These are phyloP conservation scores for Botrytis sinoallii DNA, from an alignment of 2,329 filamentous ascomycete genomes.

Conservation along the genomic window DNA sequence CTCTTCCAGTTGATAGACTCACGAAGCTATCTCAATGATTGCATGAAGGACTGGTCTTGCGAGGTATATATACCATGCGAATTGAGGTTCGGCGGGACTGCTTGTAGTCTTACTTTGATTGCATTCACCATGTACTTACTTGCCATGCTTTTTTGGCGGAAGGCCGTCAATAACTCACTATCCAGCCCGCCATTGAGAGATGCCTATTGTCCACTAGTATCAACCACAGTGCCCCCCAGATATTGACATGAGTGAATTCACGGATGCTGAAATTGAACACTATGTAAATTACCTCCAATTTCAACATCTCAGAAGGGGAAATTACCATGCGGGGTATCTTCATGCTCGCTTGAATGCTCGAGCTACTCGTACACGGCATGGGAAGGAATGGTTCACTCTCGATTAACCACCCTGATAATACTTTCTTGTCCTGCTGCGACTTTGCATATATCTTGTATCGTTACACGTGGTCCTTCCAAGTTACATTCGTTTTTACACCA, in stretches of 20 bases:
- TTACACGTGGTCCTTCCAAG: not conserved
- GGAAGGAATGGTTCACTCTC: not conserved
- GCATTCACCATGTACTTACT: not conserved
- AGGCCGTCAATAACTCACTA: not conserved
- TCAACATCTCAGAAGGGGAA: not conserved
- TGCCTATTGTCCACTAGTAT: not conserved
- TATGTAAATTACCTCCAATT: not conserved
- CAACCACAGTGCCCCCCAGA: not conserved
- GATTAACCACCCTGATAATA: not conserved
- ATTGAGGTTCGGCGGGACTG: too few relatives aligned
- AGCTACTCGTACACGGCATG: not conserved
- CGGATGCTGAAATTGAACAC: not conserved
- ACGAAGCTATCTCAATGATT: too few relatives aligned
- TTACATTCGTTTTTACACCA: not conserved
- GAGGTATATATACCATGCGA: too few relatives aligned
- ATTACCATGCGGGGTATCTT: not conserved
- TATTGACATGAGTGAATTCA: not conserved
- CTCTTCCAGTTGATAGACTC: too few relatives aligned
- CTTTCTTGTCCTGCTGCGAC: not conserved
- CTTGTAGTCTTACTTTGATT: too few relatives aligned
- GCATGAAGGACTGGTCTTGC: too few relatives aligned
- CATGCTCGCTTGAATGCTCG: not conserved
- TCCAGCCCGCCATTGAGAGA: not conserved
- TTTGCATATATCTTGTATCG: not conserved
- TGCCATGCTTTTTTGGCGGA: not conserved